Evolutionary conservation across 495 filamentous ascomycete species (phyloP).

Genomic region (Xylaria scruposa): DNA sequence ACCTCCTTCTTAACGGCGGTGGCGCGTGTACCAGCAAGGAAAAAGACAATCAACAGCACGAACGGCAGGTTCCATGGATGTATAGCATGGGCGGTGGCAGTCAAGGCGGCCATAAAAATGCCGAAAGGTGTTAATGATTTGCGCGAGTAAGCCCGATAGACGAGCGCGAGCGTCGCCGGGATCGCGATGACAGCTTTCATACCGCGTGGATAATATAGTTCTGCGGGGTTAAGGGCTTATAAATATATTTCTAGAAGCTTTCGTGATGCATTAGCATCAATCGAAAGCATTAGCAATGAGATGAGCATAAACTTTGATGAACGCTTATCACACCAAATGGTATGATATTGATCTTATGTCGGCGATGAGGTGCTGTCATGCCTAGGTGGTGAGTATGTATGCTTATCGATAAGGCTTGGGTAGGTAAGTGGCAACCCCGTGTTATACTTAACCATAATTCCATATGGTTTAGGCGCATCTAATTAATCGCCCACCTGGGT

Average conservation of each 20-base stretch:
- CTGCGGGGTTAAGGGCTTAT: background rate
- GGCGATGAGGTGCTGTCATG: background rate
- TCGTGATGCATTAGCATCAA: too few relatives aligned
- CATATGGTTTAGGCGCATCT: background rate
- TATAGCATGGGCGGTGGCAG: constrained; percentile 78
- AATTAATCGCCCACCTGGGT: background rate
- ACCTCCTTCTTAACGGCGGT: constrained; percentile 89
- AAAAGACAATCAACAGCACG: constrained; percentile 81
- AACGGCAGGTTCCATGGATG: constrained; percentile 95
- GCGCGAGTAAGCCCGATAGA: constrained; percentile 72
- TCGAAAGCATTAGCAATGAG: background rate
- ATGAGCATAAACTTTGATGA: background rate
- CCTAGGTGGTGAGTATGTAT: background rate
- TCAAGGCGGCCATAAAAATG: constrained; percentile 69
- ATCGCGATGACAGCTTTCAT: constrained; percentile 79
- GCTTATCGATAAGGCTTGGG: background rate
- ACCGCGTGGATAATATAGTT: background rate
- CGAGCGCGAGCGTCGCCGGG: constrained; percentile 66
- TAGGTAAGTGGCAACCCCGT: background rate
- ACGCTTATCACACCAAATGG: background rate
- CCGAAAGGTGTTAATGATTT: constrained; percentile 80
- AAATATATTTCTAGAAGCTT: background rate
- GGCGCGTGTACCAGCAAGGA: constrained; percentile 79
- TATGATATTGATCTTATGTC: background rate
- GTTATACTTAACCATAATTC: background rate